Conservation (phyloP, 768 basidiomycete genomes). For the Fistulinella prunicolor region DNA sequence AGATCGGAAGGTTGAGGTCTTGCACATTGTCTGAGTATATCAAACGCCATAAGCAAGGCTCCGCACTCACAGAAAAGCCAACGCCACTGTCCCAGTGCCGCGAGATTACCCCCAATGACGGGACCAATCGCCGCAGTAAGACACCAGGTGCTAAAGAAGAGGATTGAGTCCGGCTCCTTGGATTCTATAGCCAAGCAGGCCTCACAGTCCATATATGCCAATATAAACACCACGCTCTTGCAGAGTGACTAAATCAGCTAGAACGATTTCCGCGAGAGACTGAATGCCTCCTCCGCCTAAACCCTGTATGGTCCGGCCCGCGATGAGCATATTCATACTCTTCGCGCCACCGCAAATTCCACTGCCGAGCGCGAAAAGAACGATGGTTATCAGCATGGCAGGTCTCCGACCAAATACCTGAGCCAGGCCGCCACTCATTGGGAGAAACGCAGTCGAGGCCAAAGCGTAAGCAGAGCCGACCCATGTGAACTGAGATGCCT, state of each 20-base stretch:
- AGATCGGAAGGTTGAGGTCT: constrained; percentile 44
- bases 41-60: background rate
- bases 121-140: constrained; percentile 36
- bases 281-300: constrained; percentile 41
- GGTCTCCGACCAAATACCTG: constrained; percentile 40
- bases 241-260: constrained; percentile 46
- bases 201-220: constrained; percentile 38
- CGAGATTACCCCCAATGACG: constrained; percentile 35
- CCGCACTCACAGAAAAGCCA: constrained; percentile 40
- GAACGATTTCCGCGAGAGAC: constrained; percentile 38
- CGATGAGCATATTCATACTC: constrained; percentile 42
- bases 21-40: background rate
- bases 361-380: constrained; percentile 41
- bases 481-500: constrained; percentile 42
- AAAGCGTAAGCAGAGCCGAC: constrained; percentile 43
- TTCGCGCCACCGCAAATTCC: constrained; percentile 40
- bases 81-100: constrained; percentile 34
- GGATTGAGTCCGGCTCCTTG: background rate
- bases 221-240: constrained; percentile 41
- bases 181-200: background rate
- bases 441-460: constrained; percentile 39
- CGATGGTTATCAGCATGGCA: constrained; percentile 29
- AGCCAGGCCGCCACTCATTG: constrained; percentile 37
- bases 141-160: constrained; percentile 30
- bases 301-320: constrained; percentile 40